Evolutionary conservation across 805 yeast species (phyloP), one percentile per base, ranked within the genome.

Genomic region (Ogataea pilisensis): DNA sequence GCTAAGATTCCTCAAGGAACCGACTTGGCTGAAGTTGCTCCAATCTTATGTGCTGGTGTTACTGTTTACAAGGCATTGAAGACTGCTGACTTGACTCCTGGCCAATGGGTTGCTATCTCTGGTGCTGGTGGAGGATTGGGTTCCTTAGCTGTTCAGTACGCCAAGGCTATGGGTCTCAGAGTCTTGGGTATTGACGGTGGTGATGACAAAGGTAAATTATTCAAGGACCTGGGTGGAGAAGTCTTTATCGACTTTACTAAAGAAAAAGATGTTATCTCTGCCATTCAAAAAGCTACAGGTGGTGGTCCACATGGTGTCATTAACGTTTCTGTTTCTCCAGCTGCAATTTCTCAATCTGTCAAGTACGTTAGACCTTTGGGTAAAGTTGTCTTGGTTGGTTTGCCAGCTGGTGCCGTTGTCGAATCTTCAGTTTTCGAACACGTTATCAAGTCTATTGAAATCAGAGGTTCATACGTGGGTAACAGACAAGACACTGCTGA

Each of bases 11-110:
- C 95, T 44, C 57, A 73, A 55, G 84, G 81, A 44, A 69, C 85
- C 31, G 90, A 87, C 60, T 75, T 86, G 54, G 89, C 91, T 41
- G 72, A 69, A 49, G 75, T 79, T 47, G 80, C 95, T 9, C 95
- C 95, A 54, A 79, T 86, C 60, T 75, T 87, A 58, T 86, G 95
- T 70, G 95, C 95, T 28, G 95, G 95, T 66, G 80, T 86, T 64
- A 86, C 95, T 31, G 95, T 85, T 43, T 86, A 86, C 81, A 86
- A 85, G 73, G 95, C 95, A 34, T 71, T 86, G 61, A 85, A 85
- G 74, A 82, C 86, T 33, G 85, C 95, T 41, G 76, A 75, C 43
- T 69, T 82, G 57, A 61, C 86, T 32, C 60, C 89, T n/a, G 90
- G 91, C 58, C 80, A 84, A 64, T 83, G 86, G 86, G 84, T 82